Percentiles rank a stretch among this genome's conserved stretches.
Evolutionary conservation across 2,329 filamentous ascomycete species (phyloP).

Genomic region (Aspergillus glaucus): DNA sequence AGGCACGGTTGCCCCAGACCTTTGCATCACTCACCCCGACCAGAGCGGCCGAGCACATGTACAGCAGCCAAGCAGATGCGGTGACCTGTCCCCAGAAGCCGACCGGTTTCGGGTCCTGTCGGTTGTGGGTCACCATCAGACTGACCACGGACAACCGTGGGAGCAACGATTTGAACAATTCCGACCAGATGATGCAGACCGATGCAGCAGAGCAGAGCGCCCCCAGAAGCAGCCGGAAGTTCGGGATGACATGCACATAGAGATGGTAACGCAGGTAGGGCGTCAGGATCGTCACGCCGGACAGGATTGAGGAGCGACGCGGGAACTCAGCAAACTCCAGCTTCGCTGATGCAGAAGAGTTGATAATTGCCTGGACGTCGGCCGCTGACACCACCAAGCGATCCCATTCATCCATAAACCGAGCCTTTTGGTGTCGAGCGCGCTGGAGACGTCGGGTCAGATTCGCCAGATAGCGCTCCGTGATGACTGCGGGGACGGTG

Average conservation of each 20-base stretch:
- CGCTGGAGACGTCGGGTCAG: constrained; percentile 75
- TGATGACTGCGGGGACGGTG: constrained; percentile 71
- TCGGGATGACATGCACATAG: constrained; percentile 68
- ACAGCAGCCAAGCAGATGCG: constrained; percentile 81
- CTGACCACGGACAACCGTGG: constrained; percentile 67
- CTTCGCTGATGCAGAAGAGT: constrained; percentile 72
- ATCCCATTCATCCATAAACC: constrained; percentile 84
- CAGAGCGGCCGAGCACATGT: constrained; percentile 90
- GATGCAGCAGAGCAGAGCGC: constrained; percentile 67
- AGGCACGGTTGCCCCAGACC: constrained; percentile 91
- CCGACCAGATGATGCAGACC: constrained; percentile 82
- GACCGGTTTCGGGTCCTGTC: constrained; percentile 64
- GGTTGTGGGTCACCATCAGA: constrained; percentile 59
- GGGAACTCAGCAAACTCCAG: constrained; percentile 65
- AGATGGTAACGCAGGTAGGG: constrained; percentile 77
- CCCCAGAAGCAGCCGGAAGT: constrained; percentile 59
- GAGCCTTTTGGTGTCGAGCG: constrained; percentile 72
- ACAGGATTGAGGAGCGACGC: constrained; percentile 50
- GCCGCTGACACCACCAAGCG: constrained; percentile 67
- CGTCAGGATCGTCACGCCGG: constrained; percentile 58
- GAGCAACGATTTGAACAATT: constrained; percentile 76
- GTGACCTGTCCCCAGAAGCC: constrained; percentile 82
- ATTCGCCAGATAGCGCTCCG: constrained; percentile 86
- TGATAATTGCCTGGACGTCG: constrained; percentile 72
- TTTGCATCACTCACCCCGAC: constrained; percentile 86